Base-by-base conservation (phyloP, 1,284 basidiomycete genomes). In the Ustilago curta region DNA sequence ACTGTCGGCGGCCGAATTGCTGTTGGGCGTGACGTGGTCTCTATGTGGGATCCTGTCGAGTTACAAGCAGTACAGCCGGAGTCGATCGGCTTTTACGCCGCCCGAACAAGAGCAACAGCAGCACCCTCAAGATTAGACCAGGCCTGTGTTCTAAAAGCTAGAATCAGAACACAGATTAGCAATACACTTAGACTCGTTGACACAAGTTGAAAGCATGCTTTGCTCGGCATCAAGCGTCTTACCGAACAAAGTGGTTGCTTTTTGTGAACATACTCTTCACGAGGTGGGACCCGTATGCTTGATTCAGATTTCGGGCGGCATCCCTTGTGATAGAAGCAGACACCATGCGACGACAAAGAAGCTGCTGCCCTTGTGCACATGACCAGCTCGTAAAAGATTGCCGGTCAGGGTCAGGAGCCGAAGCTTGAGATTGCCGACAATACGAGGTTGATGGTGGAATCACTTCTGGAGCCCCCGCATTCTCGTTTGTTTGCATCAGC, bases 21-120 rank as follows among this genome's bases (percentile, higher is more conserved):
- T 64, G 2, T 27, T 73, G 31, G 59, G 56, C 7, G 7, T 62
- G 23, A 29, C 32, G 7, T 73, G 70, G 70, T 58, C 42, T 27
- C 18, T 55, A 2, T 73, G 70, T 35, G 70, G 65, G 11, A 52
- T 69, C 2, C 21, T 19, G 2, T 27, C 49, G 1, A 63, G 53
- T 40, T 73, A 61, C 61, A 58, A 40, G 39, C 50, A 37, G 7
- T 43, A 44, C 16, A 16, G 23, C 4, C n/a, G 42, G 18, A 40
- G 51, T 5, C 18, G 9, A 2, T 45, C 50, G 25, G 39, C 23
- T 5, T 21, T 27, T 7, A n/a, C 29, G 8, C 8, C 27, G 31
- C 23, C 27, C 31, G 31, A 27, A 3, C 5, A 6, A n/a, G 19
- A 40, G 2, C 43, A 50, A 27, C 35, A 44, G 1, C 35, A 31